phyloP scores from a whole-genome alignment of 495 filamentous ascomycete genomes.

The Penicillium bovifimosum region DNA sequence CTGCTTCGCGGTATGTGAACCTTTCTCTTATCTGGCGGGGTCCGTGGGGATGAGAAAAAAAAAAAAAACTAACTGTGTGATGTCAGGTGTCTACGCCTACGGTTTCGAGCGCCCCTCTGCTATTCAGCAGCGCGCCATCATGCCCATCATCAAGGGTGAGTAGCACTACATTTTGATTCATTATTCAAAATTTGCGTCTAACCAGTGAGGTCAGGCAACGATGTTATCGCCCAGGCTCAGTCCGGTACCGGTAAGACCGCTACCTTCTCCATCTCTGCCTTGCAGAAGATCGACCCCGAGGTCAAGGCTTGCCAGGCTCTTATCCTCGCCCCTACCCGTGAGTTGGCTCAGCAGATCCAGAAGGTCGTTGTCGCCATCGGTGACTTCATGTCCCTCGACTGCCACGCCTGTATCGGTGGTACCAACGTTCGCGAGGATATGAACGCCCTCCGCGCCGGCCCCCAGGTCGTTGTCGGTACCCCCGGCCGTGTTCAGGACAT shows the following conservation, averaged over 20 bases:
- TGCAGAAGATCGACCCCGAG: conserved; percentile 94
- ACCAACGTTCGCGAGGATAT: conserved; percentile 98
- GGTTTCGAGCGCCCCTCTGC: conserved; percentile 99
- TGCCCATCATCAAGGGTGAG: conserved; percentile 99
- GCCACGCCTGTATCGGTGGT: conserved; percentile 98
- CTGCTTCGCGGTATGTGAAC: conserved; percentile 82
- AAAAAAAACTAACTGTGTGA: conserved; percentile 29
- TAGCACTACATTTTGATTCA: conserved; percentile 22
- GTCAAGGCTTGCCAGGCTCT: conserved; percentile 93
- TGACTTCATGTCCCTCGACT: conserved; percentile 99
- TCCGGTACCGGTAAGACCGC: conserved; percentile 99
- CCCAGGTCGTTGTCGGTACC: conserved; percentile 94
- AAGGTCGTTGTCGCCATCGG: conserved; percentile 97
- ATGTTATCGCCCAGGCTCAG: conserved; percentile 98
- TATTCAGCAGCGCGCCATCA: conserved; percentile 98
- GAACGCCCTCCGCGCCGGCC: conserved; percentile 89
- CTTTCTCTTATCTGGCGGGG: conserved; percentile 14
- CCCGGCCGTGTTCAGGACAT: conserved; percentile 98
- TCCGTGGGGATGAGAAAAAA: conserved; percentile 13
- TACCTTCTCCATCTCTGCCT: conserved; percentile 96
- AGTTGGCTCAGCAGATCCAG: conserved; percentile 97
- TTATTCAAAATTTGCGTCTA: conserved; percentile 16
- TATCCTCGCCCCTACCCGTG: conserved; percentile 93
- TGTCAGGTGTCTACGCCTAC: conserved; percentile 91
- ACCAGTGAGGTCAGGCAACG: conserved; percentile 60